Evolutionary conservation across 768 basidiomycete genomes (phyloP).

Genomic region (Amyloporia xantha): DNA sequence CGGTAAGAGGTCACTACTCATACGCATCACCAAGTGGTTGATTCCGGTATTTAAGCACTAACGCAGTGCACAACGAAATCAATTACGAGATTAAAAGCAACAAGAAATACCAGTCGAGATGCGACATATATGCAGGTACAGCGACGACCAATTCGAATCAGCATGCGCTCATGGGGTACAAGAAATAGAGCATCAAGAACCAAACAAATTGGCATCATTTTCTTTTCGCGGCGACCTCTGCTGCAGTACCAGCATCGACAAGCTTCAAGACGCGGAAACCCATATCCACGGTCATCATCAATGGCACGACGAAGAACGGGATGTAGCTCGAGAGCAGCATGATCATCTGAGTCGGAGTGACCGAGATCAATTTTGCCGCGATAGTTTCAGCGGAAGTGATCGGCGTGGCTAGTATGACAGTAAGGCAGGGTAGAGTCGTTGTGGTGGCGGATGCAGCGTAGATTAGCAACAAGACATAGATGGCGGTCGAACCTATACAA

Average conservation of each 20-base stretch:
- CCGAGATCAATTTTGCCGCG: slow-evolving; percentile 26
- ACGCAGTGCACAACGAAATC: background rate
- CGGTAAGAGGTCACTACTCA: too few relatives aligned
- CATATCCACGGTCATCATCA: slow-evolving; percentile 74
- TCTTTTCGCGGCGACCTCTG: background rate
- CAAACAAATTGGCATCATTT: too few relatives aligned
- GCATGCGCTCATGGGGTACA: background rate
- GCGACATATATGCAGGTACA: background rate
- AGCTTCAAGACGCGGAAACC: slow-evolving; percentile 26
- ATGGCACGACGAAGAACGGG: slow-evolving; percentile 68
- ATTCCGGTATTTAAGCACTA: background rate
- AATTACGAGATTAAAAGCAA: background rate
- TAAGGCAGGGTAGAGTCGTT: slow-evolving; percentile 68
- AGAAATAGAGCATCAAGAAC: background rate
- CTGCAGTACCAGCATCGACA: slow-evolving; percentile 2
- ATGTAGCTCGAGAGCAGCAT: slow-evolving; percentile 64
- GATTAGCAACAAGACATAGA: slow-evolving; percentile 58
- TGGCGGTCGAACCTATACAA: slow-evolving; percentile 38
- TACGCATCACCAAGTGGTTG: background rate
- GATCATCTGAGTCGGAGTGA: slow-evolving; percentile 46
- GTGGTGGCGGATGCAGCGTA: slow-evolving; percentile 78
- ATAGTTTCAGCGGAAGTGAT: slow-evolving; percentile 29
- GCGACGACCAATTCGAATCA: background rate
- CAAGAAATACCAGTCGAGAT: background rate
- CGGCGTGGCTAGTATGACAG: slow-evolving; percentile 50